Evolutionary conservation across 768 basidiomycete species (phyloP).

Genomic region (Plicaturopsis crispa): DNA sequence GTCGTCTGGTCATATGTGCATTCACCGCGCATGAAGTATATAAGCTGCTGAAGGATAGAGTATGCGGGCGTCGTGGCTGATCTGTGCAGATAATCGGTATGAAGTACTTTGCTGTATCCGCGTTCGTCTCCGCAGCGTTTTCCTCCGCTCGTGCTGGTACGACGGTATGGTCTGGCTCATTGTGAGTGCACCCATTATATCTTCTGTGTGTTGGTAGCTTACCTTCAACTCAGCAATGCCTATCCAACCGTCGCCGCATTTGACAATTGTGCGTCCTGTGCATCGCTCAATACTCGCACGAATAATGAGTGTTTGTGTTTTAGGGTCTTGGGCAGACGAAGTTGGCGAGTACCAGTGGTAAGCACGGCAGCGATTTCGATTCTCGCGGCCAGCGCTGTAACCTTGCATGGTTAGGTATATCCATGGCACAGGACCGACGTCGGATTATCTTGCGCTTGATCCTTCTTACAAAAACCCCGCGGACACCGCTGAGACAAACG

Average conservation of each 20-base stretch:
- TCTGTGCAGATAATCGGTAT: no score
- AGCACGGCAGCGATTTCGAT: constrained; percentile 2
- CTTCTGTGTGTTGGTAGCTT: no score
- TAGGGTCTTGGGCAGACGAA: constrained; percentile 51
- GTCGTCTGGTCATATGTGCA: no score
- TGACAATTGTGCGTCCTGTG: constrained; percentile 37
- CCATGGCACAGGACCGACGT: constrained; percentile 44
- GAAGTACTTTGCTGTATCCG: no score
- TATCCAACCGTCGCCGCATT: constrained; percentile 39
- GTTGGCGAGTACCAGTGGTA: constrained; percentile 53
- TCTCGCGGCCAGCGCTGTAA: background rate
- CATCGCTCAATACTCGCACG: constrained; percentile 2
- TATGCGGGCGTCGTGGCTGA: no score
- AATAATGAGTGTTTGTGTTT: constrained; percentile 1
- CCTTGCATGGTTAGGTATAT: constrained; percentile 29
- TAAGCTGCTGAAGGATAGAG: no score
- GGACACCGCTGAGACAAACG: constrained; percentile 38
- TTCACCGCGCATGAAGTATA: no score
- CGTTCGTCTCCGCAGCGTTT: no score
- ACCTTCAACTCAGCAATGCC: no score
- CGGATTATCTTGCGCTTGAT: constrained; percentile 42
- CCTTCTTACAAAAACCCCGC: constrained; percentile 55
- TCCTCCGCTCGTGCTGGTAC: constrained; percentile 48
- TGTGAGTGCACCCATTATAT: no score
- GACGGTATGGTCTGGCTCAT: constrained; percentile 47